A percentile compares a stretch with the other conserved stretches of the same genome.
Evolutionary conservation across 2,329 filamentous ascomycete species (phyloP).

Genomic region (Didymella sp.): DNA sequence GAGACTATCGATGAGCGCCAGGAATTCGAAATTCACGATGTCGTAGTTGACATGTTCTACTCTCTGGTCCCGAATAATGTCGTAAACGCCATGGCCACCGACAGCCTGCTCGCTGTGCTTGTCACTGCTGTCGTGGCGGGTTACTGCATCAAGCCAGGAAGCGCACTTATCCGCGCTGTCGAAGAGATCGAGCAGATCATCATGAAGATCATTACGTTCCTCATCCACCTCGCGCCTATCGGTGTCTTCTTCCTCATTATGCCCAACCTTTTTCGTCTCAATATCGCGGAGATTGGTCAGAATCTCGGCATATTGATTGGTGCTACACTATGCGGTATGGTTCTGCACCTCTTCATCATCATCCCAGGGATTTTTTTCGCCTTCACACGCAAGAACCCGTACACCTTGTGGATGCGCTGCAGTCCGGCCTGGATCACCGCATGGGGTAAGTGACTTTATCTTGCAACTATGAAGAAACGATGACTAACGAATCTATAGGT

Average conservation of each 20-base stretch:
- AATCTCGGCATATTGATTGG: constrained; percentile 62
- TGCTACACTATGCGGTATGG: constrained; percentile 56
- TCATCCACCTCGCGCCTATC: constrained; percentile 59
- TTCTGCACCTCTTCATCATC: constrained; percentile 57
- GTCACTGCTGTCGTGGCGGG: constrained; percentile 57
- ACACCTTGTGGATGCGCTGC: constrained; percentile 56
- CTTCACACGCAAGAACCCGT: constrained; percentile 56
- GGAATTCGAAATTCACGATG: constrained; percentile 49
- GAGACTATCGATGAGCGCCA: constrained; percentile 48
- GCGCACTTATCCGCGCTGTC: constrained; percentile 53
- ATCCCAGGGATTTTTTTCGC: constrained; percentile 50
- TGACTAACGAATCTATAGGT: too few relatives aligned
- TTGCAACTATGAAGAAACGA: too few relatives aligned
- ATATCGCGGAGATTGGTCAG: constrained; percentile 56
- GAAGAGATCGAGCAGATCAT: constrained; percentile 60
- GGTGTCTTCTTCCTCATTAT: constrained; percentile 64
- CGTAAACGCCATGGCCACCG: constrained; percentile 55
- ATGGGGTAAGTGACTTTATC: too few relatives aligned
- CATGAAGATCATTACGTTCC: constrained; percentile 55
- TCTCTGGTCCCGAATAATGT: constrained; percentile 60
- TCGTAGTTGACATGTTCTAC: constrained; percentile 59
- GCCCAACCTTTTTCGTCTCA: constrained; percentile 59
- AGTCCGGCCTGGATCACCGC: constrained; percentile 62
- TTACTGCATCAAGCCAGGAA: constrained; percentile 54
- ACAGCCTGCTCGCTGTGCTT: constrained; percentile 58